phyloP scores from a whole-genome alignment of 2,329 filamentous ascomycete species.

The Mollisia scopiformis region DNA sequence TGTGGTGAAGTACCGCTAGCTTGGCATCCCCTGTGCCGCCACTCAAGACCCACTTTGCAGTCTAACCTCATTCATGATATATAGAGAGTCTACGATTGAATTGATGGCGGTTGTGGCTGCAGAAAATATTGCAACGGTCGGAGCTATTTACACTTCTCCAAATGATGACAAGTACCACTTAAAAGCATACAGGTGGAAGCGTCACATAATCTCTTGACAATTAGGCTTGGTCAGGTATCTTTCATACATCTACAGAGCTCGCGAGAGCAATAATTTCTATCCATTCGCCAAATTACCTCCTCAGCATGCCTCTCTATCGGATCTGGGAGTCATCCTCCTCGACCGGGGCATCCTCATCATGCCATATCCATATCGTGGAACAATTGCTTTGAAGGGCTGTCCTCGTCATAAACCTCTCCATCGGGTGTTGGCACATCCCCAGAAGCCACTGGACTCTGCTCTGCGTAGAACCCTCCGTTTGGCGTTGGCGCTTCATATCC shows the following conservation, averaged over 20 bases:
- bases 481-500: neutral
- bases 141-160: too few relatives aligned
- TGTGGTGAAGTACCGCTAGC: too few relatives aligned
- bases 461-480: neutral
- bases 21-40: too few relatives aligned
- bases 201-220: too few relatives aligned
- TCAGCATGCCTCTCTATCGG: neutral
- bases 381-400: neutral
- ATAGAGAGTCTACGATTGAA: too few relatives aligned
- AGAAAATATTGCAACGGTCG: too few relatives aligned
- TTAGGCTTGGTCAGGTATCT: too few relatives aligned
- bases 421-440: neutral
- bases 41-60: too few relatives aligned
- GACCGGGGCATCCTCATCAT: conserved; percentile 15
- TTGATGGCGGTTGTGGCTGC: too few relatives aligned
- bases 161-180: too few relatives aligned
- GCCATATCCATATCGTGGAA: conserved; percentile 7
- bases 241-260: neutral
- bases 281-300: neutral
- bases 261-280: neutral
- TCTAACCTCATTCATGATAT: too few relatives aligned
- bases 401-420: conserved; percentile 4
- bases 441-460: neutral
- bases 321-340: conserved; percentile 18
- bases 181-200: too few relatives aligned